A percentile compares a stretch with the other conserved stretches of the same genome.
These are phyloP conservation scores for Citrus unshiu DNA, from an alignment of 345 rosid genomes.

Conservation along the genomic window DNA sequence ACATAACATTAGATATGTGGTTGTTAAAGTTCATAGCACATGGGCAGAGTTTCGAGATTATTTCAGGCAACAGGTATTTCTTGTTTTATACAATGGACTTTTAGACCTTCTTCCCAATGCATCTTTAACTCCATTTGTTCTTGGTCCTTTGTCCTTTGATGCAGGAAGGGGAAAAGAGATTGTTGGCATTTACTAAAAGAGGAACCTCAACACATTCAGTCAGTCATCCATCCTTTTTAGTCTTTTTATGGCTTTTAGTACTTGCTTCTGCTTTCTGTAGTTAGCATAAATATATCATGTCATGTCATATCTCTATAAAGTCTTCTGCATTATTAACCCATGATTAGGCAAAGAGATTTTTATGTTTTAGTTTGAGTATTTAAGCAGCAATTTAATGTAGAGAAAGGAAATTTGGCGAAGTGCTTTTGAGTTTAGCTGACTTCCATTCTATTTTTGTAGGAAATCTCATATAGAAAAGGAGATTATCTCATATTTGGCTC, in stretches of 20 bases:
- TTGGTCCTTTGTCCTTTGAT: conserved; percentile 16
- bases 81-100: conserved; percentile 5
- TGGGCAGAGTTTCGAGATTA: conserved; percentile 78
- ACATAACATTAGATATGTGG: conserved; percentile 53
- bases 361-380: neutral
- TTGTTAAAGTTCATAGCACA: conserved; percentile 72
- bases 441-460: conserved; percentile 41
- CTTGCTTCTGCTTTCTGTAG: neutral
- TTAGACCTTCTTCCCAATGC: neutral
- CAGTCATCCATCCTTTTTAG: conserved; percentile 24
- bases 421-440: neutral
- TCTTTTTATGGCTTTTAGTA: neutral
- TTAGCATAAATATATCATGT: neutral
- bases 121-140: neutral
- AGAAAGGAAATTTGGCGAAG: neutral
- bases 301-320: neutral
- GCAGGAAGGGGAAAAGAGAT: conserved; percentile 80
- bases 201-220: conserved; percentile 79
- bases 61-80: conserved; percentile 68
- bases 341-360: neutral
- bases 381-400: neutral
- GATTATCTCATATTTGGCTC: conserved; percentile 90
- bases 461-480: conserved; percentile 66
- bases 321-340: neutral
- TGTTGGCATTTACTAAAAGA: conserved; percentile 90